Conservation (phyloP, 2,329 filamentous ascomycete genomes). For the Amauroascus niger region DNA sequence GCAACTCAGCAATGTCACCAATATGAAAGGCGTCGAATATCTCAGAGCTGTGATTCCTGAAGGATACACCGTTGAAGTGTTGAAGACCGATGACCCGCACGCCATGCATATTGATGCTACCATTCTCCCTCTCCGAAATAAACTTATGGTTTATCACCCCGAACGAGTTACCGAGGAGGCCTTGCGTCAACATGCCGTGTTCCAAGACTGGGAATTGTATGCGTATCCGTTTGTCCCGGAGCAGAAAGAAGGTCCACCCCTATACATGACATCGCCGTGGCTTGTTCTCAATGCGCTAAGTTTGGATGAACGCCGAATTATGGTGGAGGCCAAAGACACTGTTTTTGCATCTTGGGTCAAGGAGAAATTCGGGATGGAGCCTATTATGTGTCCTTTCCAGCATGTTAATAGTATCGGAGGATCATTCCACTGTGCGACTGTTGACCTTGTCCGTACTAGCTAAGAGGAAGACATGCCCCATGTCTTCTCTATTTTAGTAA, state of each 20-base stretch:
- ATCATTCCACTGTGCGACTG: constrained; percentile 18
- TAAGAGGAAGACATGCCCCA: too few relatives aligned
- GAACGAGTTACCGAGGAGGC: constrained; percentile 19
- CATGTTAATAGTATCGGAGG: constrained; percentile 29
- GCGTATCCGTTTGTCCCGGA: constrained; percentile 21
- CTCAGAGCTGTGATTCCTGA: constrained; percentile 20
- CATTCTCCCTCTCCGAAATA: constrained; percentile 24
- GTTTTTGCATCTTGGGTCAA: constrained; percentile 15
- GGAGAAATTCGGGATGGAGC: constrained; percentile 18
- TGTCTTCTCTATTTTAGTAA: too few relatives aligned
- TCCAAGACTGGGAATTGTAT: constrained; percentile 24
- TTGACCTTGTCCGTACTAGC: constrained; percentile 9
- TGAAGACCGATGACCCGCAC: constrained; percentile 21
- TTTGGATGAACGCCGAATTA: constrained; percentile 21
- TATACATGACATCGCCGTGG: constrained; percentile 25
- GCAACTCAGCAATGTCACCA: constrained; percentile 29
- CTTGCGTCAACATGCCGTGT: constrained; percentile 21
- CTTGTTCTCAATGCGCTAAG: constrained; percentile 23
- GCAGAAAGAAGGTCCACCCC: constrained; percentile 17
- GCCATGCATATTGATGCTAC: constrained; percentile 30
- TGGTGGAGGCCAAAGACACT: constrained; percentile 23
- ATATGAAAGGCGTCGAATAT: constrained; percentile 27
- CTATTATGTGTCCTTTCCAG: constrained; percentile 23
- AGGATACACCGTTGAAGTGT: constrained; percentile 26
- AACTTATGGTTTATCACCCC: constrained; percentile 24